Base-by-base conservation (phyloP, 805 yeast species). In the Debaryomyces hansenii region DNA sequence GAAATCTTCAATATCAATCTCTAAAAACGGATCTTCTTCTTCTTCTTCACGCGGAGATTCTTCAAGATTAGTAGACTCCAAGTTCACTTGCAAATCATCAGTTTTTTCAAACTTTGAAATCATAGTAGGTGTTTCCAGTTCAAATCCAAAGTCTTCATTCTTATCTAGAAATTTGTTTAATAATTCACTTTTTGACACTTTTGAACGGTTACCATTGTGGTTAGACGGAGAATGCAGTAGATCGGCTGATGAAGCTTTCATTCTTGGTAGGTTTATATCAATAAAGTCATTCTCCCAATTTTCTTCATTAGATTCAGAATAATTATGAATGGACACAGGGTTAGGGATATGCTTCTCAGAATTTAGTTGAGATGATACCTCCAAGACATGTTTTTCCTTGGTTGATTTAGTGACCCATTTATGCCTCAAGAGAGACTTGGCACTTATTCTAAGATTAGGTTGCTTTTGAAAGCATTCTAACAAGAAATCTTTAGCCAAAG, bases 381-480 rank as follows among this genome's bases (percentile, higher is more conserved):
- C 34, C 37, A 9, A 6, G 10, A 24, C 10, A 24, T 24, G 27
- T 9, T 24, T 24, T 24, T 24, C 27, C 4, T 39, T 39, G 20
- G 20, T 27, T 39, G 27, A 35, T 20, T 43, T 52, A 10, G 49
- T 53, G 8, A 87, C 54, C 96, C 95, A 88, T 15, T 74, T 73
- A 58, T 86, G 91, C 24, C 71, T 60, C 20, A 80, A 62, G 20
- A 90, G 68, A 32, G 76, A 65, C 28, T 66, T 66, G 0, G 92
- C 92, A 5, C 78, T 66, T 2, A 71, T 66, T 46, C 96, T 69
- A 20, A 78, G 62, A 20, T 67, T 69, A 1, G 92, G 88, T 52
- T 84, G 84, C 56, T 83, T 83, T 53, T 83, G 85, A 54, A 88
- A 85, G 58, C 96, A 89, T 50, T 79, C 80, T 42, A 74, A 54